These are phyloP conservation scores for Casuarina glauca DNA, from an alignment of 306 rosid genomes.

Conservation along the genomic window DNA sequence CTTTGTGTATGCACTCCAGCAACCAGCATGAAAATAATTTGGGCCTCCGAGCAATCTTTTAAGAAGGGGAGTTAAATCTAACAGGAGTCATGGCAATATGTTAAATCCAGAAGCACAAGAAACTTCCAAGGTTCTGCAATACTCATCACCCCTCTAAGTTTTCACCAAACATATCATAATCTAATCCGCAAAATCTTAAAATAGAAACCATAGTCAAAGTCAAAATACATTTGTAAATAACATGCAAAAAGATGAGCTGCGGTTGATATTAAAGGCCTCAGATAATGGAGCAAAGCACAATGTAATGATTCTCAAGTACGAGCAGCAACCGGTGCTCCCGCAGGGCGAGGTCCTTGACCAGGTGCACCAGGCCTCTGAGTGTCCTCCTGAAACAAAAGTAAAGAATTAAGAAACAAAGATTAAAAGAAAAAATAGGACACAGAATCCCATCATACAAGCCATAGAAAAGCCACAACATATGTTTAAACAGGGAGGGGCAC, in stretches of 20 bases:
- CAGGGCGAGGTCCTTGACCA: conserved; percentile 65
- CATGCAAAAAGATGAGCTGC: conserved; percentile 1
- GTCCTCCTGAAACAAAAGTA: conserved; percentile 51
- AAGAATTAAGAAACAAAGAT: background rate
- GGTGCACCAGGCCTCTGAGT: conserved; percentile 70
- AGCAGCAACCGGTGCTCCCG: conserved; percentile 45
- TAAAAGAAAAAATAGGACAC: background rate
- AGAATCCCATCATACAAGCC: background rate
- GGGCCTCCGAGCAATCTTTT: background rate
- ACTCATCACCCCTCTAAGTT: background rate
- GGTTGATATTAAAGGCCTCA: background rate
- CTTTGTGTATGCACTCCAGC: background rate
- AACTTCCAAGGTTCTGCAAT: background rate
- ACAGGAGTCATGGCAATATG: background rate
- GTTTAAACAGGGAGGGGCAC: background rate
- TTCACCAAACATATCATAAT: background rate
- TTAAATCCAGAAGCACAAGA: background rate
- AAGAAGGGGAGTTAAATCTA: background rate
- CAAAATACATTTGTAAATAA: background rate
- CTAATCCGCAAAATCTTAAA: background rate
- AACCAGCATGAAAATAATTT: background rate
- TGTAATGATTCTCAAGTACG: conserved; percentile 35
- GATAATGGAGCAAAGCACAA: background rate
- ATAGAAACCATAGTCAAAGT: background rate
- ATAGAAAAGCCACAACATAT: background rate